Evolutionary conservation across 768 basidiomycete species (phyloP), one percentile per base, ranked within the genome.

Genomic region (Floccularia luteovirens): DNA sequence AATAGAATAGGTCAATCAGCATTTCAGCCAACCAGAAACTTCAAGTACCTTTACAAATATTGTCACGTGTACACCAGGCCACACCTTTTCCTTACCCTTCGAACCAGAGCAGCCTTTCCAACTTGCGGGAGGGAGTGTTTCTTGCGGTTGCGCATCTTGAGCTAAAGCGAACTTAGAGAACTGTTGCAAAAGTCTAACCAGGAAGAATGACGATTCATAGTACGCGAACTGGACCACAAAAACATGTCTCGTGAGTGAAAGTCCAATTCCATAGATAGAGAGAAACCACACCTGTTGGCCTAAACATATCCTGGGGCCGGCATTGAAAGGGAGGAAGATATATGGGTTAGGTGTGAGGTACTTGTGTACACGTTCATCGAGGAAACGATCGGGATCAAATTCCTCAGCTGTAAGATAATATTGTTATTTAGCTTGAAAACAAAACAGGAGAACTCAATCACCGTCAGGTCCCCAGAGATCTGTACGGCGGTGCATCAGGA

Each of bases 311-410:
- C 61, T 44, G 4, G 62, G 63, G 7, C 63, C 61, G 10, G 64
- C 64, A 43, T 63, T 66, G 51, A 66, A 66, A 3, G 64, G 64
- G 19, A 60, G 49, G 48, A 67, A 67, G 12, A 67, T 63, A 43
- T 60, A 60, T 0, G 57, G 59, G 42, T 77, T 76, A 1, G 67
- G 61, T 0, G 61, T 63, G 34, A 72, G 45, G 47, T 72, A 69
- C 47, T 68, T 70, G 11, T 54, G 46, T 0, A 70, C 33, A 3
- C 75, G 62, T 31, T 70, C 66, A 43, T 79, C 75, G 23, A 78
- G 55, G 63, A 75, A 77, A 1, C 76, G 64, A 45, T 74, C 69
- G 3, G 77, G 77, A 45, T 77, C 75, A 43, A 77, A 78, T 27
- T 55, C 44, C 1, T 62, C 48, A 5, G 72, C 72, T 72, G 36